These are phyloP conservation scores for Syzygium malaccense DNA, from an alignment of 441 rosid species.

Conservation along the genomic window DNA sequence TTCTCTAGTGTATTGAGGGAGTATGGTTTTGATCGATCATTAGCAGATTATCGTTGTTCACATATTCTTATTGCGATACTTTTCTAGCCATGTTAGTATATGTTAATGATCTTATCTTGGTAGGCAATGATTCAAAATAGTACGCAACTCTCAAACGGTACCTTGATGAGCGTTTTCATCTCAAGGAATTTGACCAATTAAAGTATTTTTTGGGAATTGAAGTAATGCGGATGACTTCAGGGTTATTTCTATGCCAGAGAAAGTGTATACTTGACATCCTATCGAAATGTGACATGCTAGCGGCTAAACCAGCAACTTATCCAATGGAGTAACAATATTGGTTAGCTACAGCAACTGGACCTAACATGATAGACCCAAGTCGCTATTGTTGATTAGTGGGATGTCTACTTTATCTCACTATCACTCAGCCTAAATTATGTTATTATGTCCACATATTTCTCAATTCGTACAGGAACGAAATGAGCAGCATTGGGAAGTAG, in stretches of 20 bases:
- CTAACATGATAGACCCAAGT: neutral
- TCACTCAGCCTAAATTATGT: neutral
- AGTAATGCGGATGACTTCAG: fast-evolving
- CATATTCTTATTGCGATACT: neutral
- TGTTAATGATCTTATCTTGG: neutral
- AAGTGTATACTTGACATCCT: neutral
- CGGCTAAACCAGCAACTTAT: fast-evolving
- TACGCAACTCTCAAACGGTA: neutral
- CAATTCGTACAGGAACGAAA: neutral
- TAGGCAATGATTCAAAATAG: neutral
- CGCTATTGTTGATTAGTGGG: neutral
- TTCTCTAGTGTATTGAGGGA: neutral
- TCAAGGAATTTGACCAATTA: neutral
- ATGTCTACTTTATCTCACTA: neutral
- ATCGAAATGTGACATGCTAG: neutral
- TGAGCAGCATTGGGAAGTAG: neutral
- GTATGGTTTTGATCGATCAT: neutral
- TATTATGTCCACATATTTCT: neutral
- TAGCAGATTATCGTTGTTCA: neutral
- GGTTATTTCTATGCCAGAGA: neutral
- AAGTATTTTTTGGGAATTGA: neutral
- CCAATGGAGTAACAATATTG: neutral
- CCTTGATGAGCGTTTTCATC: neutral
- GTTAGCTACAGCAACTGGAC: neutral
- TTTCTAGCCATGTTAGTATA: neutral